Conservation (phyloP, 345 rosid genomes). For the Toxicodendron radicans region DNA sequence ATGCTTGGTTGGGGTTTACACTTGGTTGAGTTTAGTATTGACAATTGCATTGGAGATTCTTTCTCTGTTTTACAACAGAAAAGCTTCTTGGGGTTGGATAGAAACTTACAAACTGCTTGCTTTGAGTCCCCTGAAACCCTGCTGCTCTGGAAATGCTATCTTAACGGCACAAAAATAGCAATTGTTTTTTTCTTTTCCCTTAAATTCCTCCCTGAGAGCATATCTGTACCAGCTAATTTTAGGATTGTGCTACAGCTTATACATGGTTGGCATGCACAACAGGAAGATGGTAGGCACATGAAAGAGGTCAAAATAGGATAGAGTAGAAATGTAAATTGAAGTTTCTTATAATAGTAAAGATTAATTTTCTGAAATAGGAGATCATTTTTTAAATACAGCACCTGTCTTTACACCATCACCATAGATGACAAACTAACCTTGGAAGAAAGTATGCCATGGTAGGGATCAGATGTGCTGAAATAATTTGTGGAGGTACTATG, state of each 20-base stretch:
- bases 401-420: background rate
- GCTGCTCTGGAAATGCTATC: background rate
- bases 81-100: background rate
- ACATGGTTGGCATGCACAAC: background rate
- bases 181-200: too few relatives aligned
- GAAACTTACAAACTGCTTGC: background rate
- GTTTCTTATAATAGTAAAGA: background rate
- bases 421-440: background rate
- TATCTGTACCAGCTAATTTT: background rate
- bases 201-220: too few relatives aligned
- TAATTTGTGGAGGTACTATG: background rate
- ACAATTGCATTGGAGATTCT: too few relatives aligned
- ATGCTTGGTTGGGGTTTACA: background rate
- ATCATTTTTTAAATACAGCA: background rate
- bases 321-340: background rate
- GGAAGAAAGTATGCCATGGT: background rate
- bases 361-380: background rate
- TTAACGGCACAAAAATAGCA: too few relatives aligned
- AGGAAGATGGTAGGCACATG: background rate
- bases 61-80: background rate
- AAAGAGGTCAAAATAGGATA: background rate
- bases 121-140: background rate
- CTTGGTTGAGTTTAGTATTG: background rate
- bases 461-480: background rate
- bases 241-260: background rate